phyloP scores from a whole-genome alignment of 2,329 filamentous ascomycete genomes.

The Pseudogymnoascus sp. region DNA sequence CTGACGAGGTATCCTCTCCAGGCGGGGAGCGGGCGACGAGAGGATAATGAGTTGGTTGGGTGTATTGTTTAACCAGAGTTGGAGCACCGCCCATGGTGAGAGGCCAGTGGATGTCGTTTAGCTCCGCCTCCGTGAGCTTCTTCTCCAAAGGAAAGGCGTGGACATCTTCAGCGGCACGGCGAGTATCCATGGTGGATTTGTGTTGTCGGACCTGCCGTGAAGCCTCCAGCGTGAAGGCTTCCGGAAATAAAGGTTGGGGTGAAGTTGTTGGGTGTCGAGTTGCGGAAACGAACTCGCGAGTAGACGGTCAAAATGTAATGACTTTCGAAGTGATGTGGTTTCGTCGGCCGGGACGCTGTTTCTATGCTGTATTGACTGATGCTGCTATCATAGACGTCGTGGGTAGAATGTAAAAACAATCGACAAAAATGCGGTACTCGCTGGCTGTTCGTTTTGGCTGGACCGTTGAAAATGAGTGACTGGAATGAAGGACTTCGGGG shows the following conservation, averaged over 20 bases:
- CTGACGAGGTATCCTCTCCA: not conserved
- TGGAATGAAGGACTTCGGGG: not conserved
- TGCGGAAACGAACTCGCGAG: not conserved
- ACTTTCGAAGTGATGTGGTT: not conserved
- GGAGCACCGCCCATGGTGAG: not conserved
- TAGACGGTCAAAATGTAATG: not conserved
- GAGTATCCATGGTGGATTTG: not conserved
- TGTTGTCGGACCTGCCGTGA: not conserved
- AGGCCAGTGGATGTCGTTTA: not conserved
- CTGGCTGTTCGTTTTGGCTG: not conserved
- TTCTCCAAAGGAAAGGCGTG: not conserved
- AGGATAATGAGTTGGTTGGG: not conserved
- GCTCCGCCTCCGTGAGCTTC: not conserved
- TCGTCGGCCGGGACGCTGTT: not conserved
- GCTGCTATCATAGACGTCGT: not conserved
- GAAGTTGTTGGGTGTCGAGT: not conserved
- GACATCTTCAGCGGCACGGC: not conserved
- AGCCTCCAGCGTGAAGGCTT: not conserved
- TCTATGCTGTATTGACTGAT: not conserved
- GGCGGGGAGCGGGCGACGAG: not conserved
- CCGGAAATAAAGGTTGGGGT: not conserved
- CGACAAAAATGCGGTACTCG: not conserved
- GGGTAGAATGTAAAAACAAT: not conserved
- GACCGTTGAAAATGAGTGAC: not conserved
- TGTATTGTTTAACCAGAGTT: not conserved